A percentile compares a stretch with the other conserved stretches of the same genome.
These are phyloP conservation scores for Solanum lignicaule DNA, from an alignment of 257 asterid species.

Conservation along the genomic window DNA sequence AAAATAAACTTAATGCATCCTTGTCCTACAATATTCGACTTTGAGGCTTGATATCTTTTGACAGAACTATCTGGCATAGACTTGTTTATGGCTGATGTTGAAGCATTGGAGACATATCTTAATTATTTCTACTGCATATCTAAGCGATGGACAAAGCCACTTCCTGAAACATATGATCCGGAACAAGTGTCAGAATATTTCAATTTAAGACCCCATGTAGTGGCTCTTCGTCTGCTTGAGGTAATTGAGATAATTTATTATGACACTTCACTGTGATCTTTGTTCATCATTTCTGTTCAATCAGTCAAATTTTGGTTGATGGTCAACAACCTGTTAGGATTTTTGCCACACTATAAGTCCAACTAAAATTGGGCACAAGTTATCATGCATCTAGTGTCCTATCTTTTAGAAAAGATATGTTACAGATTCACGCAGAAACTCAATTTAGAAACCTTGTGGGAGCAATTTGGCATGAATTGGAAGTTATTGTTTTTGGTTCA, in stretches of 20 bases:
- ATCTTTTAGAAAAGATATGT: background rate
- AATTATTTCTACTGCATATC: slow-evolving; percentile 54
- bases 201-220: slow-evolving; percentile 82
- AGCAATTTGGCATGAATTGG: background rate
- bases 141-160: slow-evolving; percentile 83
- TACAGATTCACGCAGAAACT: background rate
- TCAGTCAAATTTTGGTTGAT: background rate
- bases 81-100: slow-evolving; percentile 72
- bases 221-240: slow-evolving; percentile 79
- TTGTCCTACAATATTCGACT: background rate
- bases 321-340: background rate
- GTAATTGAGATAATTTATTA: slow-evolving; percentile 22
- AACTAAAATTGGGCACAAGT: background rate
- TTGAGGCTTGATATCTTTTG: slow-evolving; percentile 7
- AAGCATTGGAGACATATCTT: slow-evolving; percentile 68
- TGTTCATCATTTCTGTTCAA: background rate
- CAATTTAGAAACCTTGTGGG: background rate
- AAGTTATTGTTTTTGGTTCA: background rate
- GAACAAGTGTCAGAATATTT: slow-evolving; percentile 61
- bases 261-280: background rate
- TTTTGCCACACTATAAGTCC: background rate
- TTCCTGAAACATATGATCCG: slow-evolving; percentile 78
- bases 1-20: background rate
- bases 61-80: slow-evolving; percentile 80
- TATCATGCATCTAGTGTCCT: background rate